Base-by-base conservation (phyloP, 345 rosid genomes). In the Lepidium sativum region DNA sequence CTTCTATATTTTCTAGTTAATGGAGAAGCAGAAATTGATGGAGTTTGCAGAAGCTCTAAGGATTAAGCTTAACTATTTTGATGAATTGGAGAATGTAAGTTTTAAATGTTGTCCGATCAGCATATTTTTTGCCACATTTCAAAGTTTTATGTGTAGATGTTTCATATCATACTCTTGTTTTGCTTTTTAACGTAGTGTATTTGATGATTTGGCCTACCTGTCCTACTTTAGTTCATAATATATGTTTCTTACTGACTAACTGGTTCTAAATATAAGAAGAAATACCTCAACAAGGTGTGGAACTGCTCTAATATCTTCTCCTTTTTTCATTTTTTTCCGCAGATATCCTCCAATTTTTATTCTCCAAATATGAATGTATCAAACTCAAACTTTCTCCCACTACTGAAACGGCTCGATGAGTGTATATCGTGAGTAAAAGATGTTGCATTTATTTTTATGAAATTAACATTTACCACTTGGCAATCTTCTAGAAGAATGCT, bases 31-130 rank as follows among this genome's bases (percentile, higher is more conserved):
- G 80, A 86, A 85, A 71, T 69, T 94, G 77, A 69, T 90, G 44
- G 97, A 87, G 71, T 90, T 89, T 81, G 96, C 89, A 4, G 97
- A 90, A 75, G 99, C 97, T 42, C 83, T 94, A 70, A 90, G 85
- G 44, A 86, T 86, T 78, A 89, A 86, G 84, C 99, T 94, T 77
- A 86, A 83, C 75, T 86, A 81, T 80, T 94, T 94, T 80, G 99
- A 90, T 80, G 99, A 94, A 81, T 77, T 94, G 95, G 99, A 94
- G 92, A 90, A 94, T 82, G 99, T 94, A 86, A 84, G 97, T 86
- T 80, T 84, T 85, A 82, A 73, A 69, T 73, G 57, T 80, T 83
- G 40, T 60, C 83, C 72, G 68, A 49, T 14, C 69, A 56, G 61
- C 35, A 64, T 54, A n/a, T 2, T 23, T 42, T 69, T 51, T 53